Evolutionary conservation across 2,329 filamentous ascomycete genomes (phyloP).

Genomic region (Alternaria conjuncta): DNA sequence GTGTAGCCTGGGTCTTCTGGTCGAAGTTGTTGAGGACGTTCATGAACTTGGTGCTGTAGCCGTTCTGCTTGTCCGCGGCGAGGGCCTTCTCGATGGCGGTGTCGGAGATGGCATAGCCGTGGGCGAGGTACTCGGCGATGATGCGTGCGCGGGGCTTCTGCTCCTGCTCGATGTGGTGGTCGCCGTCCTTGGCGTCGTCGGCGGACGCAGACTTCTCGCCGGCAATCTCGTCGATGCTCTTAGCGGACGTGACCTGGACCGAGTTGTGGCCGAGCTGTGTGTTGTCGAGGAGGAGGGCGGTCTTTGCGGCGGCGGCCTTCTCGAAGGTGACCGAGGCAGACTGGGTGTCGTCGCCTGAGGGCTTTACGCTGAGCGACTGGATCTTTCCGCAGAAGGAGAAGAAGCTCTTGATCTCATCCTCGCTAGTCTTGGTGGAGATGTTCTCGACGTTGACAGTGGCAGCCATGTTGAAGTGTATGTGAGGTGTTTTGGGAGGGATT

Average conservation of each 20-base stretch:
- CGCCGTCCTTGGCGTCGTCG: conserved; percentile 56
- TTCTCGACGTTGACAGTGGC: conserved; percentile 86
- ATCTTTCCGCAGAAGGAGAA: conserved; percentile 98
- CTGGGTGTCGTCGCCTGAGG: conserved; percentile 69
- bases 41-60: conserved; percentile 81
- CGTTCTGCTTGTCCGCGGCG: conserved; percentile 87
- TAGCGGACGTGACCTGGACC: conserved; percentile 79
- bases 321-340: conserved; percentile 94
- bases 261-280: conserved; percentile 81
- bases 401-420: conserved; percentile 94
- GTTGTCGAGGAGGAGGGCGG: conserved; percentile 94
- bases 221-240: conserved; percentile 68
- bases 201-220: conserved; percentile 65
- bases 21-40: conserved; percentile 78
- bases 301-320: conserved; percentile 96
- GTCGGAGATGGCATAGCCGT: conserved; percentile 86
- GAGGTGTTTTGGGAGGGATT: background rate
- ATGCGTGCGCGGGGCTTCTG: conserved; percentile 96
- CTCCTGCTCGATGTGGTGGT: conserved; percentile 85
- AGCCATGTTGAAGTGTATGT: conserved; percentile 50
- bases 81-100: conserved; percentile 82
- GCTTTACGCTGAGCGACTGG: conserved; percentile 76
- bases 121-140: conserved; percentile 93
- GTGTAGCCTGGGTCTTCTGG: conserved; percentile 82
- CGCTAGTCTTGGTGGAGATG: conserved; percentile 80